Conservation (phyloP, 208 protist genomes). For the Acanthamoeba healyi region DNA sequence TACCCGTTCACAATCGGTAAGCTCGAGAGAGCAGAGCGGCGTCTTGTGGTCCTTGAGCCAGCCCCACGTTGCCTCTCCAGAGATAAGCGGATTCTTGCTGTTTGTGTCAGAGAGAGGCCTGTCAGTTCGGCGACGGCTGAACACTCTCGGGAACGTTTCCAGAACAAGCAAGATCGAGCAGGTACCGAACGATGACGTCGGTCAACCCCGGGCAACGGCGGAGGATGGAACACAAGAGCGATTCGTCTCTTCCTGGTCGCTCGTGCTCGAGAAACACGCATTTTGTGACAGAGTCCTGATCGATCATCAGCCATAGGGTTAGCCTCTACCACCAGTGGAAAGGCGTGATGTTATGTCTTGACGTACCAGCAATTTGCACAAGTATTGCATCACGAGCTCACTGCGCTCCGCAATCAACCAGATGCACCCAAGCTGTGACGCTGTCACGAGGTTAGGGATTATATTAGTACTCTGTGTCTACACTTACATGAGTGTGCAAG, state of each 20-base stretch:
- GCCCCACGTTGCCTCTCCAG: not conserved
- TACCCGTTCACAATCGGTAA: not conserved
- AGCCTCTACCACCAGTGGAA: no score
- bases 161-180: no score
- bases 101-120: not conserved
- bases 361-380: not conserved
- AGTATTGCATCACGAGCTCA: not conserved
- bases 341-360: not conserved
- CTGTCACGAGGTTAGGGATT: no score
- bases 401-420: not conserved
- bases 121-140: no score
- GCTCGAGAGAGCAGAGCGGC: not conserved
- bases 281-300: not conserved
- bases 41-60: conserved; percentile 18
- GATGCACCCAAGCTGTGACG: no score
- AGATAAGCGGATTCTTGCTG: not conserved
- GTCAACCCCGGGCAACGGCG: not conserved
- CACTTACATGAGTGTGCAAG: no score
- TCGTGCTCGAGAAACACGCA: not conserved
- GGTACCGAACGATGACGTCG: not conserved
- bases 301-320: not conserved
- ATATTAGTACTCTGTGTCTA: no score
- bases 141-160: no score
- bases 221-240: not conserved
- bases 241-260: not conserved